These are phyloP conservation scores for Pseudogymnoascus sp. DNA, from an alignment of 2,329 filamentous ascomycete species.

Conservation along the genomic window DNA sequence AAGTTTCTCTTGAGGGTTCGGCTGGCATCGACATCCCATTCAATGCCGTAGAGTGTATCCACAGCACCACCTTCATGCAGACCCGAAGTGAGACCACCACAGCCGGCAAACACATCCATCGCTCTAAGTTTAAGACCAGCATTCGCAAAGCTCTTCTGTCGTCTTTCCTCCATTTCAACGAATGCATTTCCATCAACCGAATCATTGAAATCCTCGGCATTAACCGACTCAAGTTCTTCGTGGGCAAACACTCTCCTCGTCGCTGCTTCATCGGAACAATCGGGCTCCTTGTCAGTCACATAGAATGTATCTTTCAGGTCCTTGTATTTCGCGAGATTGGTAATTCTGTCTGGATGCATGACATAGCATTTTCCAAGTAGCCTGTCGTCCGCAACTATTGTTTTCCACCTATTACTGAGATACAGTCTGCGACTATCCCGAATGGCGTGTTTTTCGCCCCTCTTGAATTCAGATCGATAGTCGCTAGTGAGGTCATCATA, in stretches of 20 bases:
- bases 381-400: background rate
- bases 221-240: conserved; percentile 5
- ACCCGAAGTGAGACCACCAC: background rate
- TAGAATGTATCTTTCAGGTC: conserved; percentile 18
- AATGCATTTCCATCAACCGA: background rate
- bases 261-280: background rate
- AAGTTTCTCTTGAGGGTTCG: conserved; percentile 2
- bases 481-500: background rate
- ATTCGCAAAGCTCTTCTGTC: background rate
- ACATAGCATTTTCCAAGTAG: conserved; percentile 19
- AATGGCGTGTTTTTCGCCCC: background rate
- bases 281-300: conserved; percentile 11
- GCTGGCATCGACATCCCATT: conserved; percentile 1
- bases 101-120: conserved; percentile 9
- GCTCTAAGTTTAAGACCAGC: conserved; percentile 1
- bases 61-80: conserved; percentile 4
- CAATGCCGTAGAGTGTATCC: background rate
- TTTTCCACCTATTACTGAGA: background rate
- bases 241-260: background rate
- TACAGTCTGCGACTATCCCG: conserved; percentile 17
- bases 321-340: conserved; percentile 16
- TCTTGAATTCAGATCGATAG: background rate
- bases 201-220: background rate
- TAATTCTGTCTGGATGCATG: conserved; percentile 13
- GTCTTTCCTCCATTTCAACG: background rate